phyloP scores from a whole-genome alignment of 768 basidiomycete species.

The Hygrocybe punicea region DNA sequence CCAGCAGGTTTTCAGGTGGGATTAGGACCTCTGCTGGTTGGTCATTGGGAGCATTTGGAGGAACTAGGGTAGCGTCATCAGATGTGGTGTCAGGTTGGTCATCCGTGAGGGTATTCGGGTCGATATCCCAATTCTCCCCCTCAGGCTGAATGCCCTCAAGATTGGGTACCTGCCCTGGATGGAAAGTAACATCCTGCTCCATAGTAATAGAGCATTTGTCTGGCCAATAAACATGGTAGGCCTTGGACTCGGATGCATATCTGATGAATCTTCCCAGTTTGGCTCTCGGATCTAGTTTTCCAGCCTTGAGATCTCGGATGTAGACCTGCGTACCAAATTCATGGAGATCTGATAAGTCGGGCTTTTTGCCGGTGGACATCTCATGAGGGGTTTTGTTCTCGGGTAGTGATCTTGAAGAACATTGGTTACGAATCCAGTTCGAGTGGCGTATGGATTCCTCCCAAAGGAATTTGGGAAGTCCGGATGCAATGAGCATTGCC shows the following conservation, averaged over 20 bases:
- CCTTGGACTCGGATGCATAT: slow-evolving; percentile 13
- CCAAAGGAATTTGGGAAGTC: slow-evolving; percentile 38
- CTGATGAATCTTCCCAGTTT: slow-evolving; percentile 17
- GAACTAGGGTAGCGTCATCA: not conserved
- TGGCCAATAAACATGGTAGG: slow-evolving; percentile 24
- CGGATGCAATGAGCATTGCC: slow-evolving; percentile 30
- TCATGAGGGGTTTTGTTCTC: slow-evolving; percentile 26
- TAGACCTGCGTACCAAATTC: too few relatives aligned
- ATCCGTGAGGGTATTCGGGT: not conserved
- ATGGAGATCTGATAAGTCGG: slow-evolving; percentile 21
- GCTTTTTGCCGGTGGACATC: slow-evolving; percentile 19
- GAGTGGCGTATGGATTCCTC: slow-evolving; percentile 32
- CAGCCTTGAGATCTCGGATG: slow-evolving; percentile 5
- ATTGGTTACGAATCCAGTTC: slow-evolving; percentile 34
- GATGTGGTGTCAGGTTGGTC: not conserved
- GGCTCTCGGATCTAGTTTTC: slow-evolving; percentile 12
- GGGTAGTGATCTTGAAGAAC: slow-evolving; percentile 18
- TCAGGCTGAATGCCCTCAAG: not conserved
- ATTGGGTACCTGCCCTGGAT: not conserved
- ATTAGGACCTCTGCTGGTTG: too few relatives aligned
- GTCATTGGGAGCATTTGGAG: not conserved
- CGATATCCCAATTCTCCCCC: not conserved
- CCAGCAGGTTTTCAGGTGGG: too few relatives aligned
- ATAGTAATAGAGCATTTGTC: slow-evolving; percentile 15
- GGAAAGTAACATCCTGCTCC: slow-evolving; percentile 16